Conservation (phyloP, 768 basidiomycete species). For the Rickenella mellea region DNA sequence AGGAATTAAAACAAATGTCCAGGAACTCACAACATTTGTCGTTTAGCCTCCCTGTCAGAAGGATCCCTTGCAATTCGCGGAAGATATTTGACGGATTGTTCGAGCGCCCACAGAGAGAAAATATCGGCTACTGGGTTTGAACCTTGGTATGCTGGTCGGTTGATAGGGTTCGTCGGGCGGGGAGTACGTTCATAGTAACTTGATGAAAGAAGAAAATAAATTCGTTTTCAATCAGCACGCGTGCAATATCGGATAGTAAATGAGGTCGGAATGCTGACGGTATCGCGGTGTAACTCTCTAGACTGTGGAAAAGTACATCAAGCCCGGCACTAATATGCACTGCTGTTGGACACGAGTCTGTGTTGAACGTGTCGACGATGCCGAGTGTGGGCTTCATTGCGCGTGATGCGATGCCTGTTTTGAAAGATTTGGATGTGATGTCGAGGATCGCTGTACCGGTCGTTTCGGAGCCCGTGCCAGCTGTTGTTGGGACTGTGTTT, state of each 20-base stretch:
- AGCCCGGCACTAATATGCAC: conserved; percentile 93
- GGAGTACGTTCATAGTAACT: conserved; percentile 90
- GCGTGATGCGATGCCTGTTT: conserved; percentile 91
- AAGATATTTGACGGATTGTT: conserved; percentile 80
- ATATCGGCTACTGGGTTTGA: conserved; percentile 93
- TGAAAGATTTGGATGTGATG: conserved; percentile 86
- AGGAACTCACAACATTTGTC: conserved; percentile 75
- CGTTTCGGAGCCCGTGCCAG: conserved; percentile 90
- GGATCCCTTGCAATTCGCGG: conserved; percentile 77
- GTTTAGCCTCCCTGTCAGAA: conserved; percentile 73
- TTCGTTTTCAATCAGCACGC: conserved; percentile 8
- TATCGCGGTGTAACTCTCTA: conserved; percentile 92
- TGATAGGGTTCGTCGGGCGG: conserved; percentile 80
- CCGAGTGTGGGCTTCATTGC: conserved; percentile 87
- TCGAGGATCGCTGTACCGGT: conserved; percentile 93
- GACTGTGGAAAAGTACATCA: conserved; percentile 91
- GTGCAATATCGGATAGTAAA: conserved; percentile 10
- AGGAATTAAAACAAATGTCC: background rate
- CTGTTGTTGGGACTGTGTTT: conserved; percentile 59
- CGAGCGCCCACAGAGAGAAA: conserved; percentile 90
- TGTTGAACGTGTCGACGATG: conserved; percentile 82
- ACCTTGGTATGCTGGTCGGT: conserved; percentile 89
- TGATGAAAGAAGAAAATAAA: conserved; percentile 2
- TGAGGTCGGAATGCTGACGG: conserved; percentile 41
- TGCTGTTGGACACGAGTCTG: conserved; percentile 82